phyloP scores from a whole-genome alignment of 805 yeast species.

The Pichia phayaonensis region DNA sequence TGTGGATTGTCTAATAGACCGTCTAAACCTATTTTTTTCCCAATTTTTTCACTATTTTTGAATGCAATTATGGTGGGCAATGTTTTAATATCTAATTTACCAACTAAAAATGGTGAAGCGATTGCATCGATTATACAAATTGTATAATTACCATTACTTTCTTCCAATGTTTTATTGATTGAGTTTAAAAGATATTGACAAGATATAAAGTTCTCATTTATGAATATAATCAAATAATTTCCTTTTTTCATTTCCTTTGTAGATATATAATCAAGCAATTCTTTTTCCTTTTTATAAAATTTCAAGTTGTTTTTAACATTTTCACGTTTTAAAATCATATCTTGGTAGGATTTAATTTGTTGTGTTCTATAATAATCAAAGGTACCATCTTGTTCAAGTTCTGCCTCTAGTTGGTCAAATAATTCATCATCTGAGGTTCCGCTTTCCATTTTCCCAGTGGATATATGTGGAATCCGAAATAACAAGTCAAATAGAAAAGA shows the following conservation, averaged over 20 bases:
- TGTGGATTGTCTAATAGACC: constrained; percentile 31
- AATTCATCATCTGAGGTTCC: constrained; percentile 28
- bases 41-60: constrained; percentile 48
- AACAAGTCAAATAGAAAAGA: background rate
- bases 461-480: background rate
- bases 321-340: constrained; percentile 36
- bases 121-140: constrained; percentile 32
- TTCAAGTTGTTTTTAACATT: constrained; percentile 21
- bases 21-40: constrained; percentile 63
- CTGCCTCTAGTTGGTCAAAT: constrained; percentile 42
- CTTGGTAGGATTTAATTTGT: background rate
- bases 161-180: constrained; percentile 15
- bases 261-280: background rate
- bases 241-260: background rate
- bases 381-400: constrained; percentile 23
- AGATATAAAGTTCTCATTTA: constrained; percentile 49
- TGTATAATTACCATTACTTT: background rate
- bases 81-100: constrained; percentile 54
- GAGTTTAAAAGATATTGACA: constrained; percentile 53
- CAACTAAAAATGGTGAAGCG: constrained; percentile 64
- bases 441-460: background rate
- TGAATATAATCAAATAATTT: constrained; percentile 48
- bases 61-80: constrained; percentile 67
- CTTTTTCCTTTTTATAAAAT: background rate
- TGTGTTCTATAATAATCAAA: constrained; percentile 5